A percentile compares a stretch with the other conserved stretches of the same genome.
Conservation (phyloP, 305 asterid species). For the Fraxinus greggii region DNA sequence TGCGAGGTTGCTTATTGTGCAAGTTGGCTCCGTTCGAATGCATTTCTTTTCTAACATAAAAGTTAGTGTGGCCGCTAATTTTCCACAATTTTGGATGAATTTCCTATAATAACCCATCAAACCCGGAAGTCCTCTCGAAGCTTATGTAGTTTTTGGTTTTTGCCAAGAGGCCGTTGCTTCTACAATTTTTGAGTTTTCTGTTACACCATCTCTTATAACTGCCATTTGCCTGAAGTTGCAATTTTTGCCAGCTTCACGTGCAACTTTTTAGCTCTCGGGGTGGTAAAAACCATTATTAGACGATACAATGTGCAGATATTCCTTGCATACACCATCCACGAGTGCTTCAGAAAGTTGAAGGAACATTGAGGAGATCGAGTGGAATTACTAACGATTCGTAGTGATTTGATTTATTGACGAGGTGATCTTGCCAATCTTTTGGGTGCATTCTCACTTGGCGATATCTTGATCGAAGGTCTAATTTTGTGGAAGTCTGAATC, state of each 20-base stretch:
- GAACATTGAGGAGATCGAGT: not conserved
- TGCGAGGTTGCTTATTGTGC: not conserved
- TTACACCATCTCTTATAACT: too few species aligned
- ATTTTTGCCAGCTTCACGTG: too few species aligned
- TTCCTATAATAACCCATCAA: not conserved
- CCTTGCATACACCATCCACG: too few species aligned
- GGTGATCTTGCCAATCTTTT: not conserved
- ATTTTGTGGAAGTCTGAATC: not conserved
- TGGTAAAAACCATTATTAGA: too few species aligned
- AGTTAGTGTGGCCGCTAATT: too few species aligned
- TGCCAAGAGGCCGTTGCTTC: not conserved
- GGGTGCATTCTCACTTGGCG: not conserved
- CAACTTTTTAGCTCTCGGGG: too few species aligned
- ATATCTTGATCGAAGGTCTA: not conserved
- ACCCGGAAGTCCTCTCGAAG: not conserved
- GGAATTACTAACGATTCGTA: not conserved
- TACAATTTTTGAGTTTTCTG: too few species aligned
- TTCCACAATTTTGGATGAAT: not conserved
- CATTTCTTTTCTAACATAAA: not conserved
- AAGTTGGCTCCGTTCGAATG: not conserved
- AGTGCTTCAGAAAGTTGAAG: not conserved
- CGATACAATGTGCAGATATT: too few species aligned
- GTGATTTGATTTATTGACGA: not conserved
- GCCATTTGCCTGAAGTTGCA: too few species aligned
- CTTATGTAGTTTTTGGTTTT: not conserved